A percentile compares a stretch with the other conserved stretches of the same genome.
Evolutionary conservation across 2,329 filamentous ascomycete species (phyloP).

Genomic region (Neofusicoccum ribis): DNA sequence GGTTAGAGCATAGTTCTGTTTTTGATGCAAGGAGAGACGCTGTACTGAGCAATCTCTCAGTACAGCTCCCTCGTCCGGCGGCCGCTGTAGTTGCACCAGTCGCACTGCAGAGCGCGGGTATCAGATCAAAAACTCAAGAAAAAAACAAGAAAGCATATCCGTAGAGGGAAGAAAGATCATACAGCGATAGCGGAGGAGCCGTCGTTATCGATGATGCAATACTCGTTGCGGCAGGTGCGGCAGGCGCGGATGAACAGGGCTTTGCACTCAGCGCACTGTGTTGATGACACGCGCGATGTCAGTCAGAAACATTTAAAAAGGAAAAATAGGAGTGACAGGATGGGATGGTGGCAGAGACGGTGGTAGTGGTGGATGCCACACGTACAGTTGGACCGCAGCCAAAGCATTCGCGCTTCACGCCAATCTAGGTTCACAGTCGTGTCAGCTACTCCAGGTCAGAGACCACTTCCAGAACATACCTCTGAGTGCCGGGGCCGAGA

Average conservation of each 20-base stretch:
- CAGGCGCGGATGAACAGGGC: constrained; percentile 70
- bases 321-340: neutral
- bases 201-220: constrained; percentile 81
- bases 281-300: constrained; percentile 12
- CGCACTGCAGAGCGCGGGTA: constrained; percentile 29
- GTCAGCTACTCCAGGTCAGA: constrained; percentile 32
- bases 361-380: neutral
- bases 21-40: too few species aligned
- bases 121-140: neutral
- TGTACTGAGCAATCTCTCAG: constrained; percentile 21
- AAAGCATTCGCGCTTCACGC: constrained; percentile 73
- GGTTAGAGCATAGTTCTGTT: neutral
- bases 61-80: constrained; percentile 39
- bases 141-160: neutral
- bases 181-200: constrained; percentile 67
- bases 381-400: constrained; percentile 79
- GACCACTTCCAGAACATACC: constrained; percentile 35
- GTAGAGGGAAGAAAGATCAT: constrained; percentile 20
- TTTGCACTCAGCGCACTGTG: constrained; percentile 74
- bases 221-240: constrained; percentile 71
- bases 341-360: neutral
- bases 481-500: constrained; percentile 32
- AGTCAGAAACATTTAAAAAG: neutral
- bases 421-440: constrained; percentile 30
- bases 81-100: constrained; percentile 40